Evolutionary conservation across 352 stramenopile species (phyloP), one percentile per base, ranked within the genome.

Genomic region (Globisporangium ultimum): DNA sequence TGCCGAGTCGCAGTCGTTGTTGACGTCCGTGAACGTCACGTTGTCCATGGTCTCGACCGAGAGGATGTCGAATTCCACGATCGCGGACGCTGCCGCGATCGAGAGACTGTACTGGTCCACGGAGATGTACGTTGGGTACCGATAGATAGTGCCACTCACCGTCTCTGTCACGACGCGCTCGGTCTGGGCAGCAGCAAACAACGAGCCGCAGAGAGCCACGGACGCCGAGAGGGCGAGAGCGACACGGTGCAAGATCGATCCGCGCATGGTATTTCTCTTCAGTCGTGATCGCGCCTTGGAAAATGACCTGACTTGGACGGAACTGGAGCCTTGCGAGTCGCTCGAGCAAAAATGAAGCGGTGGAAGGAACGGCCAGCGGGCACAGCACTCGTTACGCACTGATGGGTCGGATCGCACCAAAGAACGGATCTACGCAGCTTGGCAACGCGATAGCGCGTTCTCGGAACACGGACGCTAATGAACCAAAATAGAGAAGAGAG

Each of bases 1-100:
- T 1, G 78, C 76, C 58, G 78, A 91, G 64, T 91, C 81, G 47
- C 81, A 91, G 55, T 91, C 76, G 8, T 34, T 32, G 60, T 91
- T 91, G 12, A 91, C 78, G 49, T 91, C 81, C 0, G 64, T 24
- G 57, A 83, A 83, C 28, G 68, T 80, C 32, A 51, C 32, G 55
- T 83, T 83, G 50, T 77, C 66, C 14, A 56, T 56, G 7, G 76
- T 87, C 64, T 89, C 81, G 68, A 80, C 78, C 14, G 81, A 87
- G 21, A 91, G 57, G 48, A 89, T 60, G 58, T 91, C 73, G 46
- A 91, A 80, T 58, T 89, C 77, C 32, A 91, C 64, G 12, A 84
- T 62, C 9, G 78, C 76, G 0, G 67, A 62, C 1, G 71, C 34
- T 2, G 71, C 67, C 2, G 63, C 63, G 55, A 88, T 68, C 32